phyloP scores from a whole-genome alignment of 306 rosid genomes.

The Cucurbita argyrosperma region DNA sequence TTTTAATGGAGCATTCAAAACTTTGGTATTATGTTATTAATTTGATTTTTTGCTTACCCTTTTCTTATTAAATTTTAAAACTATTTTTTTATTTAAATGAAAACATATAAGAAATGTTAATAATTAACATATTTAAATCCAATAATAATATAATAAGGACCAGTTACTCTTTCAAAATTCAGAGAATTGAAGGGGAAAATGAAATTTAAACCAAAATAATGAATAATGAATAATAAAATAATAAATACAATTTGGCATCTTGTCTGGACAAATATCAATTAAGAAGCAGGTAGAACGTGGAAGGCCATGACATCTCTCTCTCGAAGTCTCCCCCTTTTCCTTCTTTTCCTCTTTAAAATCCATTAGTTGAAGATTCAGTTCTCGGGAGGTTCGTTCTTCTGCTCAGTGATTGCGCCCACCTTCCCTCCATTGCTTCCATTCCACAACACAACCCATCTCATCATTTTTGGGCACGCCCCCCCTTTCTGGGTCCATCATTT shows the following conservation, averaged over 20 bases:
- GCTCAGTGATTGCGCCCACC: slow-evolving; percentile 1
- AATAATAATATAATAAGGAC: too few species aligned
- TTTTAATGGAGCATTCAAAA: too few species aligned
- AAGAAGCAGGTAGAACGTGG: not conserved
- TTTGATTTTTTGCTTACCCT: too few species aligned
- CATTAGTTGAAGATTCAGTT: not conserved
- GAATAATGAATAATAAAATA: too few species aligned
- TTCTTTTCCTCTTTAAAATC: not conserved
- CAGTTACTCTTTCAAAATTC: too few species aligned
- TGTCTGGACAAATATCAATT: not conserved
- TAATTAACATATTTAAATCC: too few species aligned
- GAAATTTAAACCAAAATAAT: too few species aligned
- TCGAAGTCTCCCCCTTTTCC: not conserved
- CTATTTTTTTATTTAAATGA: too few species aligned
- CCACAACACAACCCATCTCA: not conserved
- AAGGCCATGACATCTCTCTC: not conserved
- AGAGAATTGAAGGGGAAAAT: too few species aligned
- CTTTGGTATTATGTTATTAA: too few species aligned
- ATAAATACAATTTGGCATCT: not conserved
- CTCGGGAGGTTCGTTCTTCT: not conserved
- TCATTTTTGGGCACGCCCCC: slow-evolving; percentile 12
- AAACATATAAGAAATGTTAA: too few species aligned
- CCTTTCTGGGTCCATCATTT: not conserved
- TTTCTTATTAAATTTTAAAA: too few species aligned
- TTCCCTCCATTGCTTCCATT: not conserved